These are phyloP conservation scores for Phytophthora capsici DNA, from an alignment of 352 stramenopile species.

Conservation along the genomic window DNA sequence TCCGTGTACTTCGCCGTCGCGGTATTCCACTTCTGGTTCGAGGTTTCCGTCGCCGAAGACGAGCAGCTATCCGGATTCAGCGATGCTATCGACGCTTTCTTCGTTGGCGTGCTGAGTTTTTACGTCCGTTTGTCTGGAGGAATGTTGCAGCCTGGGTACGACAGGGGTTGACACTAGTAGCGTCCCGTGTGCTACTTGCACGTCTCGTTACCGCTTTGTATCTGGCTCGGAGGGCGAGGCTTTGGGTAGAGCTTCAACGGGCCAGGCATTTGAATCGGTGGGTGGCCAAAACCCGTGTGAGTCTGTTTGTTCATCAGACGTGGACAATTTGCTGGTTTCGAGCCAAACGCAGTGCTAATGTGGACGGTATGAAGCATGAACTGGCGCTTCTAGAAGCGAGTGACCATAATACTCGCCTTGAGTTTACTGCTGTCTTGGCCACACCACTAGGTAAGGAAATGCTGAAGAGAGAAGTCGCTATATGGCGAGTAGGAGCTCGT, in stretches of 20 bases:
- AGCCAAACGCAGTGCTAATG: conserved; percentile 36
- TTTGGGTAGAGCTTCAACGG: conserved; percentile 13
- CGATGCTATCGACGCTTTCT: conserved; percentile 27
- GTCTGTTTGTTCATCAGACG: conserved; percentile 47
- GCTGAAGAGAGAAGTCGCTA: conserved; percentile 44
- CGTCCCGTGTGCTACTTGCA: conserved; percentile 24
- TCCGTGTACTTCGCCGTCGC: conserved; percentile 41
- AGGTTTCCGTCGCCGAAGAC: conserved; percentile 34
- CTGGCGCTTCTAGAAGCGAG: conserved; percentile 30
- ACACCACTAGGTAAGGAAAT: conserved; percentile 39
- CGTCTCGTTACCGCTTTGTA: conserved; percentile 20
- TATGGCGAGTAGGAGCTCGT: conserved; percentile 31
- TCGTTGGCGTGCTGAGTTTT: conserved; percentile 19
- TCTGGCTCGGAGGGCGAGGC: conserved; percentile 13
- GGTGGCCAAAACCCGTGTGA: conserved; percentile 51
- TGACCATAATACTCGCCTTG: conserved; percentile 26
- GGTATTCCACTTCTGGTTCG: conserved; percentile 32
- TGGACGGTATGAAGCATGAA: conserved; percentile 34
- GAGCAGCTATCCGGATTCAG: conserved; percentile 43
- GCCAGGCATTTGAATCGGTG: conserved; percentile 37
- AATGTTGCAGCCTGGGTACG: conserved; percentile 24
- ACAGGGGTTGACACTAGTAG: conserved; percentile 2
- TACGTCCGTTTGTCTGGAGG: conserved; percentile 23
- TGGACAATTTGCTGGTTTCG: conserved; percentile 49
- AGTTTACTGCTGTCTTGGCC: conserved; percentile 40